These are phyloP conservation scores for Aspergillus spinulosporus DNA, from an alignment of 2,329 filamentous ascomycete genomes.

Conservation along the genomic window DNA sequence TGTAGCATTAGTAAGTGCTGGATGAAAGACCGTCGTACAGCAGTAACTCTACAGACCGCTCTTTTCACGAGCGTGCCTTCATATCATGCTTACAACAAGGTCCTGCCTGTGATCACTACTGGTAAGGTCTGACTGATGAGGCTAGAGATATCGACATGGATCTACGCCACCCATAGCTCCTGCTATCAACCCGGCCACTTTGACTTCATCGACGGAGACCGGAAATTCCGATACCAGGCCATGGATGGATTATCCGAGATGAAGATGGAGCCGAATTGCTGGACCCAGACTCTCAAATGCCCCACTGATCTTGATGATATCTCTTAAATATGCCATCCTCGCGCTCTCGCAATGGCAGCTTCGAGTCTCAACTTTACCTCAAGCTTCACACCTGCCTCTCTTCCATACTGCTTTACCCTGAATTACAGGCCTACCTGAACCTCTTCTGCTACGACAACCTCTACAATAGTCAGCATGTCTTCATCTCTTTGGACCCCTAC, in stretches of 20 bases:
- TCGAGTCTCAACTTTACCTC: background rate
- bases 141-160: background rate
- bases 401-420: background rate
- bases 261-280: background rate
- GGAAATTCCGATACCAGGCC: slow-evolving; percentile 10
- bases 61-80: background rate
- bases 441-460: too few species aligned
- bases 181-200: background rate
- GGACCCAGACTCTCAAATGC: background rate
- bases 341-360: background rate
- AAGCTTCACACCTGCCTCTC: background rate
- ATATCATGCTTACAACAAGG: background rate
- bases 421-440: background rate
- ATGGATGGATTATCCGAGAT: slow-evolving; percentile 13
- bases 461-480: background rate
- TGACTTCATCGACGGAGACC: background rate
- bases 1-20: background rate
- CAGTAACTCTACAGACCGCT: background rate
- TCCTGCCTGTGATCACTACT: background rate
- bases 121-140: too few species aligned
- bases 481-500: slow-evolving; percentile 25
- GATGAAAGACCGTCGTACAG: background rate
- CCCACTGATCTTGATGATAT: background rate
- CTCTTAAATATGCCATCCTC: background rate
- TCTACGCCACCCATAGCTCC: background rate